A percentile compares a stretch with the other conserved stretches of the same genome.
phyloP scores from a whole-genome alignment of 2,329 filamentous ascomycete species.

The Diaporthe sp. region DNA sequence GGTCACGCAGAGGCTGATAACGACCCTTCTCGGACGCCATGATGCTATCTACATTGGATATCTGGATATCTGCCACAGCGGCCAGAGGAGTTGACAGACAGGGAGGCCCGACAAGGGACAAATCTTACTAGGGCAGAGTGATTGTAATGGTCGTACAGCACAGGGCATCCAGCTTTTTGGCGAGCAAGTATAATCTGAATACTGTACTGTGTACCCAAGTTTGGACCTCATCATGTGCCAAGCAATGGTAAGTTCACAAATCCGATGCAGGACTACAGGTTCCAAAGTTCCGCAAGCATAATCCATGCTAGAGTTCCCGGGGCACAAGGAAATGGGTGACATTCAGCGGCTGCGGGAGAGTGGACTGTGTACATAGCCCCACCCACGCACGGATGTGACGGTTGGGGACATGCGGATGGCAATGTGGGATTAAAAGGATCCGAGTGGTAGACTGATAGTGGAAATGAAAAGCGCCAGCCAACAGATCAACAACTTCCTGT shows the following conservation, averaged over 20 bases:
- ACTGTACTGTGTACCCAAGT: neutral
- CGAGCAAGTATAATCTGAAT: neutral
- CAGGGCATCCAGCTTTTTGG: neutral
- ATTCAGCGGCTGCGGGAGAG: neutral
- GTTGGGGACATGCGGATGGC: neutral
- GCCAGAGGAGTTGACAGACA: neutral
- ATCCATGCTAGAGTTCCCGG: neutral
- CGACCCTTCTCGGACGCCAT: neutral
- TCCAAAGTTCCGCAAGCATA: too few species aligned
- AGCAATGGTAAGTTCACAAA: neutral
- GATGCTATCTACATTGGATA: slow-evolving; percentile 2
- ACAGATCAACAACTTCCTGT: neutral
- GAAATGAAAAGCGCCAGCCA: neutral
- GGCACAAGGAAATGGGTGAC: neutral
- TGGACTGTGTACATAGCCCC: neutral
- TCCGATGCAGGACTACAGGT: neutral
- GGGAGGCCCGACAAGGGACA: neutral
- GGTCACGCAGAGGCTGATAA: neutral
- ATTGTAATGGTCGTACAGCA: neutral
- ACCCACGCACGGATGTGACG: neutral
- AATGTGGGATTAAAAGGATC: neutral
- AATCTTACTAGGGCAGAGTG: neutral
- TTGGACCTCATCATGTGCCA: neutral
- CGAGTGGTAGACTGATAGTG: neutral
- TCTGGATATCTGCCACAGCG: neutral